Evolutionary conservation across 805 yeast genomes (phyloP).

Genomic region (Metschnikowia reukaufii): DNA sequence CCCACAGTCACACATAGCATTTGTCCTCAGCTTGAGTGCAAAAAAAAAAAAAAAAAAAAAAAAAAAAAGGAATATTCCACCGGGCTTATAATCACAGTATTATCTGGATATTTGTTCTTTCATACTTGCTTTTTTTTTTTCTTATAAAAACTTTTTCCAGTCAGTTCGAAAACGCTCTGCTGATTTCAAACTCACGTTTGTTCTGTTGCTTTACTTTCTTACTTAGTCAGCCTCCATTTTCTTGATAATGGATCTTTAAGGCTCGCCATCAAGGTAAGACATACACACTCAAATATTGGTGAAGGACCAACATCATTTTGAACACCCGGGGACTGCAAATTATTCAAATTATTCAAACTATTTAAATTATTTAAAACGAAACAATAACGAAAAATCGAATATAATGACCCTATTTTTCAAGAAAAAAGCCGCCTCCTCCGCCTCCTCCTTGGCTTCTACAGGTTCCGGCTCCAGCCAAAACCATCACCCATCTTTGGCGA

Average conservation of each 20-base stretch:
- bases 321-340: background rate
- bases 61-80: background rate
- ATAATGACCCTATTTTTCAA: constrained; percentile 20
- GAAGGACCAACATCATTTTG: constrained; percentile 1
- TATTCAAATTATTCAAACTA: background rate
- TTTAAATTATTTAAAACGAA: no score
- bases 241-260: constrained; percentile 9
- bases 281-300: constrained; percentile 9
- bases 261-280: constrained; percentile 12
- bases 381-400: background rate
- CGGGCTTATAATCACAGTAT: background rate
- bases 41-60: constrained; percentile 1
- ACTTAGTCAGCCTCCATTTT: background rate
- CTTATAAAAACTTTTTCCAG: background rate
- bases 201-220: background rate
- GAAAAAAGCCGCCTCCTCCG: constrained; percentile 28
- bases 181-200: background rate
- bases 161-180: background rate
- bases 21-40: background rate
- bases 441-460: constrained; percentile 20
- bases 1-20: background rate
- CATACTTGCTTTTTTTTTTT: background rate
- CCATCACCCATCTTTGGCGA: constrained; percentile 4
- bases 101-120: background rate
- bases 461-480: constrained; percentile 8